phyloP scores from a whole-genome alignment of 1,284 basidiomycete genomes.

The Irpex sp. region DNA sequence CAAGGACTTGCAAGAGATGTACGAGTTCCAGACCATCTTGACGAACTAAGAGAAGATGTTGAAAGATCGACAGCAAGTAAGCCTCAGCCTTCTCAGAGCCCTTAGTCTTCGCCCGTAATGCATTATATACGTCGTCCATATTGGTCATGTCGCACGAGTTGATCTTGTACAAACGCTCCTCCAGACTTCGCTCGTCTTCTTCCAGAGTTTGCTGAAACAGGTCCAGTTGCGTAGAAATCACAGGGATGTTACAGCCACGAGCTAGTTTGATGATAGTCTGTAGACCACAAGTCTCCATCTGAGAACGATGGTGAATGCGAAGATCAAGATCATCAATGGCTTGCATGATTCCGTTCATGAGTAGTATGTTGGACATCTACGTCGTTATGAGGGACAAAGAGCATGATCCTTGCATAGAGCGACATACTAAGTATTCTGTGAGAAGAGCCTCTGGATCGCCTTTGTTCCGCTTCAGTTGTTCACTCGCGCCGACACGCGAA shows the following conservation, averaged over 20 bases:
- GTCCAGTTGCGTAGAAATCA: constrained; percentile 68
- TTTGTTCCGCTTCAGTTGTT: constrained; percentile 67
- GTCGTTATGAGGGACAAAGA: constrained; percentile 1
- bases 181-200: constrained; percentile 76
- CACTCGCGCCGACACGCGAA: constrained; percentile 89
- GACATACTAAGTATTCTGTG: constrained; percentile 80
- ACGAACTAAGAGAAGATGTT: constrained; percentile 87
- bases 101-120: constrained; percentile 70
- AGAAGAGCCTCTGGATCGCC: constrained; percentile 57
- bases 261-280: constrained; percentile 73
- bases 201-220: constrained; percentile 68
- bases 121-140: constrained; percentile 85
- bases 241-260: constrained; percentile 58
- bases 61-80: constrained; percentile 89
- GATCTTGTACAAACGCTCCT: constrained; percentile 74
- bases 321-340: constrained; percentile 75
- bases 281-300: constrained; percentile 89
- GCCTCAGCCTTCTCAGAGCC: constrained; percentile 73
- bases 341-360: constrained; percentile 68
- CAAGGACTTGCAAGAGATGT: constrained; percentile 91
- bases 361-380: constrained; percentile 66
- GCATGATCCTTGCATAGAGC: constrained; percentile 2
- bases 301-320: constrained; percentile 80
- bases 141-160: constrained; percentile 76
- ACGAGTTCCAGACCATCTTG: constrained; percentile 81